phyloP scores from a whole-genome alignment of 441 rosid genomes.

The Geranium incanum region DNA sequence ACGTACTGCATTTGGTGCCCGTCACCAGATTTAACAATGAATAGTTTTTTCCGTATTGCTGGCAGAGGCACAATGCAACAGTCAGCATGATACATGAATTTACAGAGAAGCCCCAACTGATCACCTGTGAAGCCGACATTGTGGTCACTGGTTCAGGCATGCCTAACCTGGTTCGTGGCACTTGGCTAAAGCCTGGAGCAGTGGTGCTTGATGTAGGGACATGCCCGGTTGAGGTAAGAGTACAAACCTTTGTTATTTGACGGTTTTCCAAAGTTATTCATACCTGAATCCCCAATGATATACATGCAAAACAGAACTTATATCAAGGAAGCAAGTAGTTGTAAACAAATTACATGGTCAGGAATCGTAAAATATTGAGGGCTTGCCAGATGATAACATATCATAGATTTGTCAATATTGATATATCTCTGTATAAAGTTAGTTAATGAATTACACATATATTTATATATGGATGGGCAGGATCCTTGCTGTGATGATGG shows the following conservation, averaged over 20 bases:
- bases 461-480: constrained; percentile 32
- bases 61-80: constrained; percentile 83
- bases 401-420: background rate
- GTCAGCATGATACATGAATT: constrained; percentile 66
- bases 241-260: constrained; percentile 5
- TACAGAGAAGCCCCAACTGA: constrained; percentile 53
- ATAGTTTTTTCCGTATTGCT: constrained; percentile 21
- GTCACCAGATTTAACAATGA: constrained; percentile 16
- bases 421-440: background rate
- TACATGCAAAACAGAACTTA: background rate
- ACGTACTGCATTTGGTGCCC: background rate
- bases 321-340: background rate
- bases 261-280: background rate
- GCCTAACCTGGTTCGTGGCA: constrained; percentile 68
- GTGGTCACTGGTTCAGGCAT: constrained; percentile 71
- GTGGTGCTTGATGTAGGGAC: constrained; percentile 83
- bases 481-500: constrained; percentile 61
- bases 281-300: background rate
- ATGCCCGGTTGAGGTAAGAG: constrained; percentile 59
- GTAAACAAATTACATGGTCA: background rate
- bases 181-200: constrained; percentile 78
- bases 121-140: constrained; percentile 67
- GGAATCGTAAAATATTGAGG: background rate
- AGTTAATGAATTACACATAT: background rate
- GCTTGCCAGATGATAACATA: too few relatives aligned